Evolutionary conservation across 1,284 basidiomycete species (phyloP), one percentile per base, ranked within the genome.

Genomic region (Pseudozyma sp.): DNA sequence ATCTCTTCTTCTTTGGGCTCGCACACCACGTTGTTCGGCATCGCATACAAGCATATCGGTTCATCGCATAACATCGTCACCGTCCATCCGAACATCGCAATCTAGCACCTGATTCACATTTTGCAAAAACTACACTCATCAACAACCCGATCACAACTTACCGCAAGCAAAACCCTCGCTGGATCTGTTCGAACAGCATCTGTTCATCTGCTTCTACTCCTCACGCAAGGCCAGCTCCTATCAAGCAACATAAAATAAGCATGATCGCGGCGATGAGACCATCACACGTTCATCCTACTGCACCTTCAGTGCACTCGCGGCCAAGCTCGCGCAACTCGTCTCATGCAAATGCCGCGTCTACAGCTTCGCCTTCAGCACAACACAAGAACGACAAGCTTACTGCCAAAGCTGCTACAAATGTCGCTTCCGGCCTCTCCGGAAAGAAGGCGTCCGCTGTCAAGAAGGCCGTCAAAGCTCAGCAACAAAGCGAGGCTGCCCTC

Each of bases 231-330:
- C 10, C 31, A 25, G 5, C 18, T 19, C 11, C 16, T 14, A 38
- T 21, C 34, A 5, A 8, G 18, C 35, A 21, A 19, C n/a, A 48
- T 7, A 31, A 47, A 6, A 56, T 40, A 59, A 69, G 51, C 50
- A 79, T 79, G 77, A 77, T 79, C n/a, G 77, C 77, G 21, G 77
- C 77, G n/a, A 79, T 79, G 77, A 66, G 77, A 49, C 71, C 77
- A 60, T 58, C 64, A 42, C 70, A 73, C 52, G 52, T 51, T 25
- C 66, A 79, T 58, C 48, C 64, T 19, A 56, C 62, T 49, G 59
- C 71, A 57, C 47, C 77, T n/a, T 68, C 70, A 12, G 47, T 61
- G 25, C 75, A 73, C 40, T 78, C 77, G 7, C 60, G 76, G 57
- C 71, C 71, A 21, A 70, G 60, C 49, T 77, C 76, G 18, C 68